Evolutionary conservation across 1,284 basidiomycete genomes (phyloP), one percentile per base, ranked within the genome.

Genomic region (Wolfiporia cocos): DNA sequence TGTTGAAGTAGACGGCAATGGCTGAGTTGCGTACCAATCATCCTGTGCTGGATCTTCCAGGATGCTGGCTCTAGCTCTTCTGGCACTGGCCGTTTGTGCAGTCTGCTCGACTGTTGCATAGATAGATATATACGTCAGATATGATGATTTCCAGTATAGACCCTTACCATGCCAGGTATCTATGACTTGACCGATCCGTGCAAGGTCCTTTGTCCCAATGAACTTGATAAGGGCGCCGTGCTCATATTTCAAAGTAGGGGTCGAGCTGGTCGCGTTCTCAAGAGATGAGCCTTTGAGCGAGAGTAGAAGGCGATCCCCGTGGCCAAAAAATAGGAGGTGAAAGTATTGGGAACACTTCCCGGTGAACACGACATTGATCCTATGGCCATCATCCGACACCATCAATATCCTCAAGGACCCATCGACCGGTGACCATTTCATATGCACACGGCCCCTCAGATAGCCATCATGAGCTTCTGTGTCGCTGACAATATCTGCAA

Each of bases 341-440:
- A 66, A 58, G 44, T 54, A 52, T 1, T 54, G 41, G 12, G 49
- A 40, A 42, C 64, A 69, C n/a, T 41, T 37, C 15, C 64, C 61
- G 5, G 56, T 48, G 15, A 74, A 54, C 38, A 62, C 51, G 26
- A 71, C 58, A 24, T 70, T 63, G 46, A 74, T 67, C 29, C 58
- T 58, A 28, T 56, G 22, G 38, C 50, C 45, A 35, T 57, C 52
- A 39, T 36, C 37, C 18, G 56, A 43, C 49, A 60, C 51, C 49
- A 65, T 42, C 10, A 50, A 52, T 5, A 68, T 29, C 34, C 52
- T 56, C 30, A 56, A 44, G 15, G 43, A 47, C 24, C 46, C 53
- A 23, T 55, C 53, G 11, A 54, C 53, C 3, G 57, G 53, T 17
- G 59, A 57, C 66, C 70, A 75, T 34, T 58, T 51, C 73, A 75